Evolutionary conservation across 345 rosid genomes (phyloP), one percentile per base, ranked within the genome.

Genomic region (Physaria fendleri): DNA sequence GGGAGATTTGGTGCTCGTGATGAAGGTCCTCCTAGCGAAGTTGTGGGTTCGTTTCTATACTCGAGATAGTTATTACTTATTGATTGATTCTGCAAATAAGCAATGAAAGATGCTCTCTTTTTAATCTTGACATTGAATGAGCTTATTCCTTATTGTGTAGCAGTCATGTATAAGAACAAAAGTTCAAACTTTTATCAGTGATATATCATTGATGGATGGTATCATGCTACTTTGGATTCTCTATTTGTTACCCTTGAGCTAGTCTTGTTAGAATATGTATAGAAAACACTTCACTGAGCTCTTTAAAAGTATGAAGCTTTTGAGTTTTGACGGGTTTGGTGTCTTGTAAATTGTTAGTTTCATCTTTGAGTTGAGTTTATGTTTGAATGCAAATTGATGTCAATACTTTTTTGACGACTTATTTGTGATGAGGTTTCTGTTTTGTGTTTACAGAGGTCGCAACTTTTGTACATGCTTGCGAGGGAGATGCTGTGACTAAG

Each of bases 401-500:
- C 5, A 27, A 32, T 44, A 5, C 14, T 35, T 29, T 28, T 18
- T 3, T 34, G 41, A 43, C 20, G 9, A 16, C 21, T 35, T 82
- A 64, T 71, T 84, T 82, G 27, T 95, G 95, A 52, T 78, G 81
- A 75, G 78, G 16, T 25, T 48, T 24, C 1, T 22, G 21, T 49
- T 6, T 34, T 78, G n/a, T 70, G 85, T 77, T 49, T 81, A 83
- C 48, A 94, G 99, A 93, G 85, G 76, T 87, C 42, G 79, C 94
- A 11, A 49, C 89, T 0, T 93, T 89, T 72, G 61, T 89, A 34
- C 97, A 93, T 52, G 91, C 91, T 2, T 83, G 92, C 11, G 99
- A 93, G 74, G 99, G 95, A n/a, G 99, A 93, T 30, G 99, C 95
- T 2, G 99, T 93, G 71, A 83, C 90, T 1, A 93, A 82, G 65